Evolutionary conservation across 768 basidiomycete genomes (phyloP), one percentile per base, ranked within the genome.

Genomic region (Leccinum variicolor): DNA sequence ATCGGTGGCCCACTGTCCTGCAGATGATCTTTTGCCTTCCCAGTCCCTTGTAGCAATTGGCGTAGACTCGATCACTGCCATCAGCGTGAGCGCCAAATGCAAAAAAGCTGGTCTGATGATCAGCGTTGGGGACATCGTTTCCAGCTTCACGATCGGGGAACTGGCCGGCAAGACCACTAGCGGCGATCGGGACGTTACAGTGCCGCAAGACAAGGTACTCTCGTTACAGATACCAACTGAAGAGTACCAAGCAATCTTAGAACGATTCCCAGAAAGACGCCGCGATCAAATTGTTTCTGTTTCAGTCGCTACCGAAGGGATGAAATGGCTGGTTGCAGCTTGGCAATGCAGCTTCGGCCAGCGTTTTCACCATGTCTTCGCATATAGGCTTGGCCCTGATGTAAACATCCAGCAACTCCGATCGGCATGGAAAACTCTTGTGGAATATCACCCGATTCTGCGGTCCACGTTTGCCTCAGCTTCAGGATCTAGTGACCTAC

Each of bases 41-140:
- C 79, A 76, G 6, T 72, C 73, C 4, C 70, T 80, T 17, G 68
- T 69, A 13, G 69, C 76, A 6, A 62, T 81, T 11, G 81, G 81
- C 19, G 68, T 81, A 11, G 81, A 81, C 61, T 82, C 81, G 2
- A 81, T 82, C 56, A 77, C 76, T 19, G 78, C 81, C 21, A 77
- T 82, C 34, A 75, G 76, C 52, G 67, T 82, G 13, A 70, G 72
- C 10, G 72, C 76, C 7, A 77, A 72, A 55, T 75, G 74, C 61
- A 71, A 75, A 47, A 66, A 68, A 47, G 68, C 64, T n/a, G n/a
- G n/a, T n/a, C 57, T 81, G 45, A 58, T 46, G 14, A 49, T 74
- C 25, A 59, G 53, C 13, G 72, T 75, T 3, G 75, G 70, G 29
- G 78, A 81, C 55, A 72, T 81, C n/a, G 62, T 31, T 31, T 31